Percentiles rank a stretch among this genome's conserved stretches.
Conservation (phyloP, 768 basidiomycete species). For the Pholiota conissans region DNA sequence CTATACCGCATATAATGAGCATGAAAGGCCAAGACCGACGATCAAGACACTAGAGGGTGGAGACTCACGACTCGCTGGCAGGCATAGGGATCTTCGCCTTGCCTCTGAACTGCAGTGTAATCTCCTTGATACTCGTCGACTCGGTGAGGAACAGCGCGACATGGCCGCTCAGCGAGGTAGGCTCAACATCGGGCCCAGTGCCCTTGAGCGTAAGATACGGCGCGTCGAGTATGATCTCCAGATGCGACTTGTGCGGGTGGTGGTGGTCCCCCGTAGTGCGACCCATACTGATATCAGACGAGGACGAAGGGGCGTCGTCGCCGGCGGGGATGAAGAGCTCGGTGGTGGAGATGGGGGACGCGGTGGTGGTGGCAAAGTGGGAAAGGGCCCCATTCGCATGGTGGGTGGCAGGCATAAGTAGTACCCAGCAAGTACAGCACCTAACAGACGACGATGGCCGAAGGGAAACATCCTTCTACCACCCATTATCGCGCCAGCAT, state of each 20-base stretch:
- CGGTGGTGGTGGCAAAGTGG: background rate
- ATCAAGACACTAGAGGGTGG: constrained; percentile 8
- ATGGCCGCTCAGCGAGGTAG: constrained; percentile 77
- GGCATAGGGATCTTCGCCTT: constrained; percentile 72
- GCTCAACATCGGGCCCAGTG: constrained; percentile 80
- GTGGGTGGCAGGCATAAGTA: background rate
- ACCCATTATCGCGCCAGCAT: background rate
- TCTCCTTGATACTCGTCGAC: constrained; percentile 80
- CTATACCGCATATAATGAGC: constrained; percentile 22
- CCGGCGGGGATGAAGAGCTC: background rate
- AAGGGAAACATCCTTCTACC: background rate
- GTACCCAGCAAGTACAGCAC: too few species aligned
- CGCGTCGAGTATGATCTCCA: constrained; percentile 78
- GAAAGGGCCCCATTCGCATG: background rate
- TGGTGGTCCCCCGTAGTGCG: too few species aligned
- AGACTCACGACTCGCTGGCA: constrained; percentile 57
- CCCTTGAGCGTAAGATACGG: constrained; percentile 75
- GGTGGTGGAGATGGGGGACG: background rate
- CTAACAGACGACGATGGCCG: background rate
- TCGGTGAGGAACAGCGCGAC: constrained; percentile 80
- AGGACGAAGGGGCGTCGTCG: too few species aligned
- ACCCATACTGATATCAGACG: too few species aligned
- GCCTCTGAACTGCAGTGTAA: constrained; percentile 82
- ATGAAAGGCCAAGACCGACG: background rate
- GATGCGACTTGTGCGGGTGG: constrained; percentile 33